Base-by-base conservation (phyloP, 169 alveolate species). In the Miamiensis avidus region DNA sequence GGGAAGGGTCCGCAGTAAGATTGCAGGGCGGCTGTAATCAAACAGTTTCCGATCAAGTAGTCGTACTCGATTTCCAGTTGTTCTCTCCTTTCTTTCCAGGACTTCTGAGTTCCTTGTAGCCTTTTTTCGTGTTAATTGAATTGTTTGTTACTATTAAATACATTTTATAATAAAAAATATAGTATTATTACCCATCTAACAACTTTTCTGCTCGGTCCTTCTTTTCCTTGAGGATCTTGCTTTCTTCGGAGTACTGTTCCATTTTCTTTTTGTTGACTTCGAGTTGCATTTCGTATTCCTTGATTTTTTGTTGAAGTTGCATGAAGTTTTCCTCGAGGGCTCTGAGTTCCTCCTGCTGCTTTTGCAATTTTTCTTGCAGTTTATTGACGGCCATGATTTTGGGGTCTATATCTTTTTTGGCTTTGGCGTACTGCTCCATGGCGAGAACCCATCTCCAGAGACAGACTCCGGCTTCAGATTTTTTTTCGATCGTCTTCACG, bases 321-420 rank as follows among this genome's bases (percentile, higher is more conserved):
- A 94, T 89, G 84, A 95, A 94, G 84, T 94, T 94, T 77, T 90
- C 96, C 75, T 93, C 94, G 30, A 98, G 93, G 78, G 91, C 92
- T 34, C 88, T 85, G 87, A 96, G 95, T 82, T 96, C 92, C 74
- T 94, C 97, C 84, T 96, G 96, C 76, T 96, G 94, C 90, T 94
- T 96, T 30, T 90, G 93, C 29, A 97, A 94, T 83, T 95, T 97
- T 32, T 93, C 96, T 85, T 95, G 94, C 65, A 96, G 89, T 81
- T 97, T 96, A 85, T 97, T 98, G 29, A 96, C 99, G 93, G 97
- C 96, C 75, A 96, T 93, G 86, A 99, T 96, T 93, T 98, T 98
- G n/a, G 99, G 99, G 85, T 98, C 99, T 31, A 98, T 99, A 90
- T 97, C 99, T 27, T 98, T 92, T 81, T 96, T 97, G 74, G 98